Percentiles rank a stretch among this genome's conserved stretches.
Conservation (phyloP, 2,329 filamentous ascomycete genomes). For the Aspergillus udagawae region DNA sequence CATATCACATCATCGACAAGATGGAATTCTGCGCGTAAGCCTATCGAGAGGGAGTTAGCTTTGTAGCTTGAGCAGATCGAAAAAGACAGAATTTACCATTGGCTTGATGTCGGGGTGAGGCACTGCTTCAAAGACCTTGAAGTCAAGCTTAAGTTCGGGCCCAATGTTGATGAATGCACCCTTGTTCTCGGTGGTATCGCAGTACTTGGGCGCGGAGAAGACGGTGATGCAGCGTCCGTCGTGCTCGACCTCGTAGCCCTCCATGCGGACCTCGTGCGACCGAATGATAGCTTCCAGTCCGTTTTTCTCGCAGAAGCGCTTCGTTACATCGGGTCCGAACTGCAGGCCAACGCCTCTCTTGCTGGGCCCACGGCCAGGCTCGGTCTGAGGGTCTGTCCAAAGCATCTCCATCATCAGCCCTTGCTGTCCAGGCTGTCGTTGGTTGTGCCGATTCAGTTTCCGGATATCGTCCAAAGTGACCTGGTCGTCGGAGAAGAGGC, state of each 20-base stretch:
- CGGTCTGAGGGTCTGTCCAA: constrained; percentile 92
- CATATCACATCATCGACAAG: constrained; percentile 67
- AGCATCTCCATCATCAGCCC: constrained; percentile 99
- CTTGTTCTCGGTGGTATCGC: constrained; percentile 96
- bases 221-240: constrained; percentile 95
- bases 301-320: constrained; percentile 94
- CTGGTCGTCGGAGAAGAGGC: constrained; percentile 91
- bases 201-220: constrained; percentile 96
- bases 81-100: constrained; percentile 54
- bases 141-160: constrained; percentile 84
- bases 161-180: constrained; percentile 98
- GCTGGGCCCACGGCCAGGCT: constrained; percentile 82
- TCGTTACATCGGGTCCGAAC: constrained; percentile 94
- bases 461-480: constrained; percentile 89
- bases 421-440: constrained; percentile 86
- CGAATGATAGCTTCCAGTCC: constrained; percentile 91
- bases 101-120: constrained; percentile 93
- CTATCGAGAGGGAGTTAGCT: constrained; percentile 38
- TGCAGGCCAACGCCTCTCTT: constrained; percentile 96
- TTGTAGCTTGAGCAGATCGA: neutral
- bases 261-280: constrained; percentile 97
- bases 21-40: constrained; percentile 82
- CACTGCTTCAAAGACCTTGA: constrained; percentile 92
- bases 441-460: constrained; percentile 83
- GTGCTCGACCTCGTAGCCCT: constrained; percentile 98